Base-by-base conservation (phyloP, 768 basidiomycete genomes). In the Collybia sordida region DNA sequence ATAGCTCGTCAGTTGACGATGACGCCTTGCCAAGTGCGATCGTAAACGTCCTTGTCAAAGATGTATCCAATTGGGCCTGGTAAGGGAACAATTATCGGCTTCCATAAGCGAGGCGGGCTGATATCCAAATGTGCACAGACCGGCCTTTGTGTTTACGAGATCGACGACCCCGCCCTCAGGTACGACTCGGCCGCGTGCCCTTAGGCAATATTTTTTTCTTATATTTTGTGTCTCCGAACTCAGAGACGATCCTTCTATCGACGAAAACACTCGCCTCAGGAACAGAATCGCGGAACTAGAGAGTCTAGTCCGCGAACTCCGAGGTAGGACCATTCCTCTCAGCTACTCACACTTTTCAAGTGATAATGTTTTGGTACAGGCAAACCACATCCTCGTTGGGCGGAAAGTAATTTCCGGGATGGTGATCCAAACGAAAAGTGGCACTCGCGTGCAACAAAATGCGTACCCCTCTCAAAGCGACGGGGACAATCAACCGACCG, bases 91-190 rank as follows among this genome's bases (percentile, higher is more conserved):
- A 47, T 49, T 24, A 54, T 38, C 21, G 38, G 55, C 42, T 35
- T 44, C 12, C 31, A 40, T 50, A 31, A 31, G 40, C 39, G 51
- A 34, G 49, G 43, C 42, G 23, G 22, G 19, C 15, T 24, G 19
- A n/a, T 25, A 45, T 27, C 15, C 25, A 12, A 24, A 45, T 45
- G 15, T n/a, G 19, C 34, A 17, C 58, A 93, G 90, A 95, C 93
- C 18, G 93, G 93, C 44, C 86, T 95, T 15, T 96, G 93, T 65
- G 92, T 96, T 0, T 96, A 96, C 58, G 93, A 96, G 63, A 89
- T 95, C 55, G 93, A 95, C 64, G 93, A 93, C 68, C 90, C 90
- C 12, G 85, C 87, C 8, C 70, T 88, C 31, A 78, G 88, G 90
- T 89, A 56, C 41, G 40, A 75, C 62, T 4, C 43, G 35, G 31